Base-by-base conservation (phyloP, 768 basidiomycete genomes). In the Obba rivulosa region DNA sequence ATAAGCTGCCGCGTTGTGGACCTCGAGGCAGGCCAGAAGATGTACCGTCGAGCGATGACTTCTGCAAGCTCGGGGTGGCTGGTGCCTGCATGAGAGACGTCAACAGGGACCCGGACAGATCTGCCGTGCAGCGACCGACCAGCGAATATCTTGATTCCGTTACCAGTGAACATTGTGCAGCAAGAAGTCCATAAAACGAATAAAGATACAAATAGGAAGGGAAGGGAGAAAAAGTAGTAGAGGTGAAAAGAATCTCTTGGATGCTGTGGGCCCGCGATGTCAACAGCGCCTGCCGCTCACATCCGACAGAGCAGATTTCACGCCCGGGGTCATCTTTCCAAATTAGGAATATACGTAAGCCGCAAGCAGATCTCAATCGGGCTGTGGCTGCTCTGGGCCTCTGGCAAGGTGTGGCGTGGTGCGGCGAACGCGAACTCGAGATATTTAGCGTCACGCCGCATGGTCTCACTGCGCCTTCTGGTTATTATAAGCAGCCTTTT, bases 21-120 rank as follows among this genome's bases (percentile, higher is more conserved):
- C 28, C 28, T 31, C 28, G 38, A 21, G 36, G 42, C 28, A 11
- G 20, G 51, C 48, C 42, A 37, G 49, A 21, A 23, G 50, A 44
- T 69, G 63, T 76, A 94, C 93, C 93, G 84, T 72, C 85, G 78
- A 55, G 92, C 88, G 64, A 98, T 91, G 59, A 91, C 85, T 67
- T 94, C 86, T 31, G 94, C 94, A 56, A 98, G 78, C 69, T 92
- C 89, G 46, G 93, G 92, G 69, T 98, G 95, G 69, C 90, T 92
- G 31, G 92, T 94, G 53, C 93, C 93, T 95, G 58, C 44, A 31
- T 13, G 28, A 5, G 13, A 31, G 52, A 44, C 43, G 46, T 41
- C 42, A 43, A 45, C 25, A 25, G 40, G 45, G 46, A 52, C 35
- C 49, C 37, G 35, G 46, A 40, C 21, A 20, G 35, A n/a, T 31